Evolutionary conservation across 257 asterid species (phyloP).

Genomic region (Petrea volubilis): DNA sequence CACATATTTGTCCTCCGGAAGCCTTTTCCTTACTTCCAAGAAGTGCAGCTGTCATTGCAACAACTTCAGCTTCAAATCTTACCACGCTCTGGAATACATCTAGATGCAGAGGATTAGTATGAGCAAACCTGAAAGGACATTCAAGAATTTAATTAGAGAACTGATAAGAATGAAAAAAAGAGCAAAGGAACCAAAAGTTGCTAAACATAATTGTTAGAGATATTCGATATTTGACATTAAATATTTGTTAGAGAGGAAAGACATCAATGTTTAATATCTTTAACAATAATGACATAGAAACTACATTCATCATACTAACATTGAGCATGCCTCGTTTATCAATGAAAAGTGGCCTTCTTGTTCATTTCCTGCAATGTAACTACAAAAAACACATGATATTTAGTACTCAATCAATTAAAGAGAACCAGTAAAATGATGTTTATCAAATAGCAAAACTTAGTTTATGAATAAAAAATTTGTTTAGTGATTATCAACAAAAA

Average conservation of each 20-base stretch:
- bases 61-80: slow-evolving; percentile 92
- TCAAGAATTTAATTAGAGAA: slow-evolving; percentile 3
- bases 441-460: neutral
- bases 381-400: slow-evolving; percentile 36
- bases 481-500: slow-evolving; percentile 17
- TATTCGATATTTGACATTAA: too few relatives aligned
- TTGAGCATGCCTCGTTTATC: slow-evolving; percentile 95
- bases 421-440: slow-evolving; percentile 7
- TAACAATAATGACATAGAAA: neutral
- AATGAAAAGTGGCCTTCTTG: slow-evolving; percentile 91
- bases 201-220: too few relatives aligned
- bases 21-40: slow-evolving; percentile 86
- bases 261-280: too few relatives aligned
- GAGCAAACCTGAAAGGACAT: slow-evolving; percentile 78
- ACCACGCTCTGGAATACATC: slow-evolving; percentile 94
- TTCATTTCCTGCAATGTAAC: slow-evolving; percentile 92
- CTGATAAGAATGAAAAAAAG: neutral
- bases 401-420: slow-evolving; percentile 17
- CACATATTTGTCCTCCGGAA: slow-evolving; percentile 89
- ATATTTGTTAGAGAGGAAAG: too few relatives aligned
- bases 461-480: slow-evolving; percentile 4
- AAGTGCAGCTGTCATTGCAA: slow-evolving; percentile 90
- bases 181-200: too few relatives aligned
- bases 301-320: slow-evolving; percentile 56
- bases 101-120: slow-evolving; percentile 93